Percentiles rank a stretch among this genome's conserved stretches.
phyloP scores from a whole-genome alignment of 2,329 filamentous ascomycete species.

The Claviceps digitariae region DNA sequence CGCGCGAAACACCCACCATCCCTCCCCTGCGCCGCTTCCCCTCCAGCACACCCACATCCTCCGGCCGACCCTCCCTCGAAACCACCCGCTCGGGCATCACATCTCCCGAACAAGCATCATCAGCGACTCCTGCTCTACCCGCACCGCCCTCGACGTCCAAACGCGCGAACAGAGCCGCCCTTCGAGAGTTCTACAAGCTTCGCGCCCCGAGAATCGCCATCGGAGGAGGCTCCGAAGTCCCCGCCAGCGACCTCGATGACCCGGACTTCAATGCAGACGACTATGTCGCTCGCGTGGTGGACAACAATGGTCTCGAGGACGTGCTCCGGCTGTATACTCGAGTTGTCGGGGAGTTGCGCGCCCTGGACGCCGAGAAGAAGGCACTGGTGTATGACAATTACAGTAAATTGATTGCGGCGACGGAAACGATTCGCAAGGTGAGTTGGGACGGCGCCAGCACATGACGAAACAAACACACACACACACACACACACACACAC shows the following conservation, averaged over 20 bases:
- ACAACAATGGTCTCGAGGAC: constrained; percentile 51
- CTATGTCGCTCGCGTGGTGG: constrained; percentile 50
- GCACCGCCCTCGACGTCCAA: constrained; percentile 24
- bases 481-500: too few relatives aligned
- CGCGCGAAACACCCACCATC: constrained; percentile 32
- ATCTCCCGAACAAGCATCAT: constrained; percentile 31
- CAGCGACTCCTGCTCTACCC: constrained; percentile 7
- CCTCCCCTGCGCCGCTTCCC: constrained; percentile 44
- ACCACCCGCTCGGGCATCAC: constrained; percentile 43
- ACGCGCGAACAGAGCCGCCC: constrained; percentile 64
- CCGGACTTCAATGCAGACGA: constrained; percentile 58
- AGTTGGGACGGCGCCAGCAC: not conserved
- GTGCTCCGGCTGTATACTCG: constrained; percentile 57
- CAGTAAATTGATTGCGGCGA: constrained; percentile 89
- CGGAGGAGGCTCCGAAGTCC: constrained; percentile 40
- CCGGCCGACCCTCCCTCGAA: constrained; percentile 62
- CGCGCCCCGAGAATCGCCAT: constrained; percentile 30
- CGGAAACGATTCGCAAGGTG: constrained; percentile 80
- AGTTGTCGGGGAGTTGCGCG: constrained; percentile 68
- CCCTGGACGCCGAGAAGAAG: constrained; percentile 90
- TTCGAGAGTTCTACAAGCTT: constrained; percentile 92
- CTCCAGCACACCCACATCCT: constrained; percentile 53
- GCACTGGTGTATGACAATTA: constrained; percentile 98
- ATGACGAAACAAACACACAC: too few relatives aligned
- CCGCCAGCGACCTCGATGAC: constrained; percentile 59